These are phyloP conservation scores for Logfia minima DNA, from an alignment of 129 eudicot genomes.

Conservation along the genomic window DNA sequence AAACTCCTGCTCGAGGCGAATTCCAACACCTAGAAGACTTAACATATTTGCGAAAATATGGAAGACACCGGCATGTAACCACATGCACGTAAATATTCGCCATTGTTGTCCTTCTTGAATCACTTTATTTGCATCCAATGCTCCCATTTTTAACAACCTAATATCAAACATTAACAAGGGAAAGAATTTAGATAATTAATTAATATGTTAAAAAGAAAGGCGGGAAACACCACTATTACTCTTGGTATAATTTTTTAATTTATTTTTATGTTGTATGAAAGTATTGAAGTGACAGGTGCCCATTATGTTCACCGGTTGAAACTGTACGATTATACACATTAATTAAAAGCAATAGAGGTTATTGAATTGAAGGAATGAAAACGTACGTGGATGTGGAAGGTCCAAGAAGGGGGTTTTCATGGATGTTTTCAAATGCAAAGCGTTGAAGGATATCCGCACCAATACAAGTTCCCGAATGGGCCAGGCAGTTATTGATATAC, in stretches of 20 bases:
- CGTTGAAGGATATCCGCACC: slow-evolving; percentile 44
- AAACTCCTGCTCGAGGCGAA: slow-evolving; percentile 89
- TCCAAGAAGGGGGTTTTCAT: slow-evolving; percentile 78
- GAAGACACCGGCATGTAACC: slow-evolving; percentile 84
- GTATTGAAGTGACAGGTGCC: too few species aligned
- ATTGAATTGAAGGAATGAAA: neutral
- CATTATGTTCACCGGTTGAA: too few species aligned
- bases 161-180: neutral
- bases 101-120: slow-evolving; percentile 49
- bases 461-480: slow-evolving; percentile 42
- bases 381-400: slow-evolving; percentile 77
- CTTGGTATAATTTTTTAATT: too few species aligned
- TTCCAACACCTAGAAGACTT: slow-evolving; percentile 63
- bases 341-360: neutral
- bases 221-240: too few species aligned
- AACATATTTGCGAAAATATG: slow-evolving; percentile 78
- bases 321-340: too few species aligned
- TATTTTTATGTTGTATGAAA: too few species aligned
- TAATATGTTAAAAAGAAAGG: too few species aligned
- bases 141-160: slow-evolving; percentile 65
- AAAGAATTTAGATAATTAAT: neutral
- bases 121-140: slow-evolving; percentile 57
- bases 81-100: slow-evolving; percentile 66
- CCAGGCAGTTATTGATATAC: slow-evolving; percentile 68
- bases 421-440: slow-evolving; percentile 53